Percentiles rank a stretch among this genome's conserved stretches.
phyloP scores from a whole-genome alignment of 192 early-diverging fungal species.

The Coemansia sp. region DNA sequence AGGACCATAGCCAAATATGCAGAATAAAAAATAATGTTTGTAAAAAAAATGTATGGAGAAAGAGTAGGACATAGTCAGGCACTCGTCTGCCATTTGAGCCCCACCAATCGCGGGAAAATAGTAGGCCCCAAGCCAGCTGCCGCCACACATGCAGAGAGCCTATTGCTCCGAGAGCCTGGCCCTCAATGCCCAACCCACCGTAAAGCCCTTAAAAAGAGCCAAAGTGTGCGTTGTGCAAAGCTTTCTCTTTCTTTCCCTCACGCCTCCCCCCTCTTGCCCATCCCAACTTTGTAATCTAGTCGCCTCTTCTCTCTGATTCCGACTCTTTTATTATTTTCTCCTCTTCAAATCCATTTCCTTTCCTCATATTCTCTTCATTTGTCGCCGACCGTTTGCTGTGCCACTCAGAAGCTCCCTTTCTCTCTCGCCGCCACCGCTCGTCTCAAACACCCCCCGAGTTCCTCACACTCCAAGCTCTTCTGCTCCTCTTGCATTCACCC shows the following conservation, averaged over 20 bases:
- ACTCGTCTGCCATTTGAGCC: neutral
- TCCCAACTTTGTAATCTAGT: slow-evolving; percentile 36
- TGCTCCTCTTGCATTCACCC: slow-evolving; percentile 12
- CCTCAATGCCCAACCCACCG: neutral
- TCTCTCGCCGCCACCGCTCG: slow-evolving; percentile 1
- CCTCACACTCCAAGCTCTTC: neutral
- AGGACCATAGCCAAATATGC: slow-evolving; percentile 17
- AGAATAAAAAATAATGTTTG: neutral
- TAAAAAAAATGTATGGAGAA: neutral
- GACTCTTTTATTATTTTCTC: neutral
- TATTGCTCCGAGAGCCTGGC: slow-evolving; percentile 1
- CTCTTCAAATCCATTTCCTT: slow-evolving; percentile 2
- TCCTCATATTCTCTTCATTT: slow-evolving; percentile 4
- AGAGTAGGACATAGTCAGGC: neutral
- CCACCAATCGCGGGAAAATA: neutral
- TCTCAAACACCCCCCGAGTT: slow-evolving; percentile 6
- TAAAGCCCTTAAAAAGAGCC: slow-evolving; percentile 4
- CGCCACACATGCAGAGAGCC: neutral
- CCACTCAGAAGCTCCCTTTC: neutral
- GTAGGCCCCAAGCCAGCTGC: slow-evolving; percentile 1
- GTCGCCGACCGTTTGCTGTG: slow-evolving; percentile 11
- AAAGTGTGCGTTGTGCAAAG: slow-evolving; percentile 1
- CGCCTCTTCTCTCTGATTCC: slow-evolving; percentile 17
- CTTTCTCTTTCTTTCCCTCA: slow-evolving; percentile 8
- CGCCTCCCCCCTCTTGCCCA: slow-evolving; percentile 8